These are phyloP conservation scores for Rhizophagus clarus DNA, from an alignment of 192 early-diverging fungal species.

Conservation along the genomic window DNA sequence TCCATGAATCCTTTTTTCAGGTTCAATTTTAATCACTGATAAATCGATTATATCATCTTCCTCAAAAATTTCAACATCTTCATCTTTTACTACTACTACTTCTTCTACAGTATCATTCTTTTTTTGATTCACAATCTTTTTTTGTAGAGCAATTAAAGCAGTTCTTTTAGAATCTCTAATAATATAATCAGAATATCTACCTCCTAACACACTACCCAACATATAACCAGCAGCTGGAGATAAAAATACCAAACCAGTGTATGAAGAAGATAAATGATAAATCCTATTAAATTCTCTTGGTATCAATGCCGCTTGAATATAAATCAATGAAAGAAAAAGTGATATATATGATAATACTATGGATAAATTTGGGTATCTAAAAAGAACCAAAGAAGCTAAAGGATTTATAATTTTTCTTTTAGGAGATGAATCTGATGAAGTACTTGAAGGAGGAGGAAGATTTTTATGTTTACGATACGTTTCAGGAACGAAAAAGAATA, in stretches of 20 bases:
- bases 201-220: conserved; percentile 5
- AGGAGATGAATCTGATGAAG: neutral
- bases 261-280: neutral
- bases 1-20: conserved; percentile 21
- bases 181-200: conserved; percentile 11
- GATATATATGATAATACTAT: neutral
- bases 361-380: conserved; percentile 4
- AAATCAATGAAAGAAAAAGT: neutral
- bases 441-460: neutral
- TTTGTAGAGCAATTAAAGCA: neutral
- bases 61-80: no score
- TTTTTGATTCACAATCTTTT: neutral
- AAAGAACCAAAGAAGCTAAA: neutral
- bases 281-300: neutral
- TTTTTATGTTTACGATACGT: neutral
- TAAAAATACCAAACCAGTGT: neutral
- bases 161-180: neutral
- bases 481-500: conserved; percentile 22
- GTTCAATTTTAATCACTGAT: neutral
- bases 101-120: neutral
- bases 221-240: conserved; percentile 8
- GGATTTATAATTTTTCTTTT: conserved; percentile 13
- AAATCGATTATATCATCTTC: neutral
- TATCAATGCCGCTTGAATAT: neutral
- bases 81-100: no score